phyloP scores from a whole-genome alignment of 1,139 yeast species.

The Nadsonia commutata region DNA sequence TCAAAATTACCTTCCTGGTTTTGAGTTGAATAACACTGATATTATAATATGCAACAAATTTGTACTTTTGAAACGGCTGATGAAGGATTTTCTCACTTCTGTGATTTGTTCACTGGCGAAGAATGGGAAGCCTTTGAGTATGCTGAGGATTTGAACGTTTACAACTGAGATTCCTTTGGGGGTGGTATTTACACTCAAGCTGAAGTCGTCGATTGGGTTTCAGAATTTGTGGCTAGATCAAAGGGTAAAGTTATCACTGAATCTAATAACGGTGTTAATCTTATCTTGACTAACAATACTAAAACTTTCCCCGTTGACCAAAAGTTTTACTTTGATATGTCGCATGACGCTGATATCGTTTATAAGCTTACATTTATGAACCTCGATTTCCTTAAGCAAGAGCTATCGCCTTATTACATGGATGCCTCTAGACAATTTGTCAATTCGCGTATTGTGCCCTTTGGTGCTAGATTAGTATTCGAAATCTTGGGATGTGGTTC shows the following conservation, averaged over 20 bases:
- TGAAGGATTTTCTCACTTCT: constrained; percentile 31
- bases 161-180: constrained; percentile 25
- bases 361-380: constrained; percentile 28
- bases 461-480: constrained; percentile 27
- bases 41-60: constrained; percentile 27
- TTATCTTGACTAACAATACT: constrained; percentile 19
- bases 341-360: constrained; percentile 27
- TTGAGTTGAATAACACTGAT: constrained; percentile 25
- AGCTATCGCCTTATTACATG: constrained; percentile 22
- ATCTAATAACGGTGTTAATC: constrained; percentile 22
- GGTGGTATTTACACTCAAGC: constrained; percentile 27
- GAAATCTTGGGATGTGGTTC: constrained; percentile 24
- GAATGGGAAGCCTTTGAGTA: constrained; percentile 37
- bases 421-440: constrained; percentile 28
- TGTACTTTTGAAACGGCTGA: constrained; percentile 38
- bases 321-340: constrained; percentile 29
- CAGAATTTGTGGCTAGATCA: constrained; percentile 25
- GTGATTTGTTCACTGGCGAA: constrained; percentile 32
- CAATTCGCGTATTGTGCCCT: constrained; percentile 27
- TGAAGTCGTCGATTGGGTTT: constrained; percentile 28
- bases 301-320: constrained; percentile 27
- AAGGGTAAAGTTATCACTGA: constrained; percentile 15
- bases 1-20: constrained; percentile 28
- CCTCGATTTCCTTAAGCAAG: constrained; percentile 22
- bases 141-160: constrained; percentile 28